phyloP scores from a whole-genome alignment of 192 early-diverging fungal species.

The Ramicandelaber brevisporus region DNA sequence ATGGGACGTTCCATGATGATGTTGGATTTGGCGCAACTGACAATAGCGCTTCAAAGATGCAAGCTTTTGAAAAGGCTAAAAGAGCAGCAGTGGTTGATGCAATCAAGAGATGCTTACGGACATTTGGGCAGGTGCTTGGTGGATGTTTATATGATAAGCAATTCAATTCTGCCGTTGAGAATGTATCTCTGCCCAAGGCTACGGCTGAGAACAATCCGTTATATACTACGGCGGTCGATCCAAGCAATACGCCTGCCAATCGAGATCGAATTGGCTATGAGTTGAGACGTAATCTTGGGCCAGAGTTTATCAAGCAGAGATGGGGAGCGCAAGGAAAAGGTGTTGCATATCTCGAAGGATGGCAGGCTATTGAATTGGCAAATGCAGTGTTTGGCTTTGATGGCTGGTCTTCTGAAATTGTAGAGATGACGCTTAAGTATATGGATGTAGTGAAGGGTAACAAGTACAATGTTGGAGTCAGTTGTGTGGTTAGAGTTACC shows the following conservation, averaged over 20 bases:
- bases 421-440: slow-evolving; percentile 51
- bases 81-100: slow-evolving; percentile 83
- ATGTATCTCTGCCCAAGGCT: too few species aligned
- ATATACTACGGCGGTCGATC: too few species aligned
- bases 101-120: slow-evolving; percentile 55
- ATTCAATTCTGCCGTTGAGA: too few species aligned
- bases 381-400: slow-evolving; percentile 89
- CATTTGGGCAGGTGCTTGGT: slow-evolving; percentile 67
- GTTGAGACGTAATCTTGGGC: too few species aligned
- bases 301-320: too few species aligned
- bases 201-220: too few species aligned
- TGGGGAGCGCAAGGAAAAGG: too few species aligned
- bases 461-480: slow-evolving; percentile 37
- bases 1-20: slow-evolving; percentile 76
- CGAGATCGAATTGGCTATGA: too few species aligned
- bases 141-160: slow-evolving; percentile 73
- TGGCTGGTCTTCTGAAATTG: slow-evolving; percentile 62
- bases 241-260: too few species aligned
- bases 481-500: slow-evolving; percentile 51
- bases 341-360: slow-evolving; percentile 65
- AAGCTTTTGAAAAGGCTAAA: slow-evolving; percentile 70
- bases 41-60: slow-evolving; percentile 40
- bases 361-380: slow-evolving; percentile 60
- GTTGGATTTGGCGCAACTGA: slow-evolving; percentile 68
- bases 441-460: slow-evolving; percentile 21